These are phyloP conservation scores for Fistulifera solaris DNA, from an alignment of 108 stramenopile species.

Conservation along the genomic window DNA sequence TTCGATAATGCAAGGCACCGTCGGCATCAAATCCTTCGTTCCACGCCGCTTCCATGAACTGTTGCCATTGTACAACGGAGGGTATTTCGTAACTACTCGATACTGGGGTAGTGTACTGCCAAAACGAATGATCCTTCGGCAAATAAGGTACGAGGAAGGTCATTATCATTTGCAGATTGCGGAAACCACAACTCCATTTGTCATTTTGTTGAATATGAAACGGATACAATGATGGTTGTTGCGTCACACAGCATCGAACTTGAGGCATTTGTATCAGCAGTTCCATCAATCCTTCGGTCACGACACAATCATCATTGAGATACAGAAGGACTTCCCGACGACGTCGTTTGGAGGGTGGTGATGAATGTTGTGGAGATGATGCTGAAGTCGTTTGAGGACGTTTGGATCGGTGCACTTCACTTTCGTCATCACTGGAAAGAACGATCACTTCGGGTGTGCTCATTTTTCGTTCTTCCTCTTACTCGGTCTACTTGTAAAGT, in stretches of 20 bases:
- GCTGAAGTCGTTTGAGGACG: too few relatives aligned
- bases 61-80: constrained; percentile 42
- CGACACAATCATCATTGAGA: too few relatives aligned
- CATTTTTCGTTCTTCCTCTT: not conserved
- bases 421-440: constrained; percentile 2
- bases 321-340: constrained; percentile 4
- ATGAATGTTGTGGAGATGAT: too few relatives aligned
- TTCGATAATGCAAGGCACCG: constrained; percentile 52
- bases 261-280: too few relatives aligned
- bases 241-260: too few relatives aligned
- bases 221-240: not conserved
- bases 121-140: constrained; percentile 23
- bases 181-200: constrained; percentile 73
- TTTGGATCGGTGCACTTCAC: too few relatives aligned
- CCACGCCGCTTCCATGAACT: constrained; percentile 52
- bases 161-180: constrained; percentile 75
- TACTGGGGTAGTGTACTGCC: not conserved
- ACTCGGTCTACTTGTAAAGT: too few relatives aligned
- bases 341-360: not conserved
- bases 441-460: constrained; percentile 1
- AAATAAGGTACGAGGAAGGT: constrained; percentile 38
- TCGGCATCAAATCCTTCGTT: constrained; percentile 50
- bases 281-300: too few relatives aligned
- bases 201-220: constrained; percentile 56
- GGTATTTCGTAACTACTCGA: constrained; percentile 23